A percentile compares a stretch with the other conserved stretches of the same genome.
These are phyloP conservation scores for Phytopythium aichiense DNA, from an alignment of 352 stramenopile species.

Conservation along the genomic window DNA sequence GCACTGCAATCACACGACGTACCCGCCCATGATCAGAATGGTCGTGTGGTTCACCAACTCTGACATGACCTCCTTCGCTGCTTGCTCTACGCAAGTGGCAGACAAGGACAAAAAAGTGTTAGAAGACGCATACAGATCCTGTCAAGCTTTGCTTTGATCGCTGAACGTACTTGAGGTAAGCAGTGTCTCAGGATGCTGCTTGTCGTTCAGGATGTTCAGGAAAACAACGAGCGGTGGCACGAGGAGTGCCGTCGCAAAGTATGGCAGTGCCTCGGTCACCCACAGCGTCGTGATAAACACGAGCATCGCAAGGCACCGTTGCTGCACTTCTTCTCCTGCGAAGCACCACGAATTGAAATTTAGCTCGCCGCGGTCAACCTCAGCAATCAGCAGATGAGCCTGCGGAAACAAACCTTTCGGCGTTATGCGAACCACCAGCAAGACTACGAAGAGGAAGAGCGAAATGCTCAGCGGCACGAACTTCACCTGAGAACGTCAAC, in stretches of 20 bases:
- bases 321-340: constrained; percentile 69
- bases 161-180: constrained; percentile 64
- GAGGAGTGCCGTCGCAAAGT: constrained; percentile 89
- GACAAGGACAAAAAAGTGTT: neutral
- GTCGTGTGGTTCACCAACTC: constrained; percentile 91
- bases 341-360: neutral
- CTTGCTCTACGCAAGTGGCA: constrained; percentile 36
- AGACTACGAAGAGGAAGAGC: constrained; percentile 63
- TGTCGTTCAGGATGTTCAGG: constrained; percentile 85
- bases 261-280: constrained; percentile 89
- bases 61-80: constrained; percentile 87
- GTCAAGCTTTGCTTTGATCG: neutral
- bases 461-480: constrained; percentile 70
- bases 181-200: constrained; percentile 59
- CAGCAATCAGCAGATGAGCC: neutral
- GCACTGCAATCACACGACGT: constrained; percentile 4
- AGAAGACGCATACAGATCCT: neutral
- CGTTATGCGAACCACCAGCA: constrained; percentile 71
- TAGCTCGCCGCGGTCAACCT: neutral
- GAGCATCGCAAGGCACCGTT: constrained; percentile 87
- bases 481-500: constrained; percentile 53
- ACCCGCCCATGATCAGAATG: constrained; percentile 91
- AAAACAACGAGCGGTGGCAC: constrained; percentile 88
- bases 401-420: constrained; percentile 45
- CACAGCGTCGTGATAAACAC: constrained; percentile 89